These are phyloP conservation scores for Nakazawaea sp. DNA, from an alignment of 805 yeast species.

Conservation along the genomic window DNA sequence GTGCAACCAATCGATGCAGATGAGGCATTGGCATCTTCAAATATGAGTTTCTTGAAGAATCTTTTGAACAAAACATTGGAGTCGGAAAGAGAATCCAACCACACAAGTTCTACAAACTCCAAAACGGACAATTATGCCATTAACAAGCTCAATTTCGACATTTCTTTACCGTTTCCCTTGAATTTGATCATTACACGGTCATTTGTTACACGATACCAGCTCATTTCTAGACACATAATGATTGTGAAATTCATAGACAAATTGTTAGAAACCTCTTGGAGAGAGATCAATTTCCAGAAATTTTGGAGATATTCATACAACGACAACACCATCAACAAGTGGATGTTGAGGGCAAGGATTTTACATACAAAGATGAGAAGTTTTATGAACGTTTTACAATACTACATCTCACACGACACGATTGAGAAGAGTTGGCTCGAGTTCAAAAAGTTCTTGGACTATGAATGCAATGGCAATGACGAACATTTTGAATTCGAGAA, in stretches of 20 bases:
- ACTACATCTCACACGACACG: constrained; percentile 51
- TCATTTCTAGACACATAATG: constrained; percentile 65
- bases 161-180: constrained; percentile 80
- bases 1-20: constrained; percentile 50
- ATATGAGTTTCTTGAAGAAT: constrained; percentile 35
- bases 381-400: constrained; percentile 47
- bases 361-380: constrained; percentile 53
- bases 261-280: constrained; percentile 62
- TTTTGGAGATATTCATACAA: constrained; percentile 57
- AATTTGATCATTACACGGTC: constrained; percentile 69
- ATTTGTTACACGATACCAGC: constrained; percentile 69
- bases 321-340: constrained; percentile 35
- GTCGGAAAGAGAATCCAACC: constrained; percentile 15
- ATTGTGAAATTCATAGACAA: constrained; percentile 57
- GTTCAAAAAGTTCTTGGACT: constrained; percentile 19
- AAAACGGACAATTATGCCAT: constrained; percentile 36
- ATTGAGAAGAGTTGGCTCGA: constrained; percentile 47
- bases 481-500: constrained; percentile 29
- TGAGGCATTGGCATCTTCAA: constrained; percentile 36
- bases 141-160: constrained; percentile 45
- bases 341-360: constrained; percentile 49
- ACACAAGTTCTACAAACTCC: constrained; percentile 18
- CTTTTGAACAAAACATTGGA: constrained; percentile 36
- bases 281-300: constrained; percentile 53
- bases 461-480: neutral